A percentile compares a stretch with the other conserved stretches of the same genome.
phyloP scores from a whole-genome alignment of 495 filamentous ascomycete species.

The Neurospora sp. region DNA sequence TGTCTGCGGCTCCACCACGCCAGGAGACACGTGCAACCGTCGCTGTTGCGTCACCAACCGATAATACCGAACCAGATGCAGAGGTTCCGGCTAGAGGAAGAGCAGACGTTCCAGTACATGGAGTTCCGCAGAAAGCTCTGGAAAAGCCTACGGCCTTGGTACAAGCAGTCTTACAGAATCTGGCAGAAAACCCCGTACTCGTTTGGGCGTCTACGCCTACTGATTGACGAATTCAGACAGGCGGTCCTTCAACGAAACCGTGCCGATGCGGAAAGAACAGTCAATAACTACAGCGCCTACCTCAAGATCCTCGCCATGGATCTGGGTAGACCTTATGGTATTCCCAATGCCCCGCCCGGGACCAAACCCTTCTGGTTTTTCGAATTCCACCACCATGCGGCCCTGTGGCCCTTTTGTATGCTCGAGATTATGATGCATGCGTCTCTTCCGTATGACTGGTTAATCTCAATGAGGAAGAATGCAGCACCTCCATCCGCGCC shows the following conservation, averaged over 20 bases:
- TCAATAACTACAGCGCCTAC: not conserved
- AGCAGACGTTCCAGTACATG: not conserved
- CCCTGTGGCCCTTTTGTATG: not conserved
- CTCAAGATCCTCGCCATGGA: not conserved
- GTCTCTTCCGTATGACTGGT: not conserved
- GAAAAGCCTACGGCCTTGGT: not conserved
- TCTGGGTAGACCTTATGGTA: not conserved
- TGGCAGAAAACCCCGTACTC: not conserved
- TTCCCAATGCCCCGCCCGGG: not conserved
- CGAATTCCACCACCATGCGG: not conserved
- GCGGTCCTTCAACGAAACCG: not conserved
- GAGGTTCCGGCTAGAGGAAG: not conserved
- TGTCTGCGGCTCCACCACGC: not conserved
- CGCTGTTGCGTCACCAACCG: not conserved
- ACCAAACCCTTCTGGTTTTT: not conserved
- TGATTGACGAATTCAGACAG: not conserved
- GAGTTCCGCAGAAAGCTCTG: not conserved
- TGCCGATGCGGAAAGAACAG: not conserved
- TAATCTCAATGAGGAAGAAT: not conserved
- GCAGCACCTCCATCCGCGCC: not conserved
- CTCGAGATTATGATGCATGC: not conserved
- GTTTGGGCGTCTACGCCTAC: not conserved
- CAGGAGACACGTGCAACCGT: not conserved
- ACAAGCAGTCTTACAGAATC: not conserved
- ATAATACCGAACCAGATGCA: not conserved